These are phyloP conservation scores for Fusarium sp. DNA, from an alignment of 2,329 filamentous ascomycete genomes.

Conservation along the genomic window DNA sequence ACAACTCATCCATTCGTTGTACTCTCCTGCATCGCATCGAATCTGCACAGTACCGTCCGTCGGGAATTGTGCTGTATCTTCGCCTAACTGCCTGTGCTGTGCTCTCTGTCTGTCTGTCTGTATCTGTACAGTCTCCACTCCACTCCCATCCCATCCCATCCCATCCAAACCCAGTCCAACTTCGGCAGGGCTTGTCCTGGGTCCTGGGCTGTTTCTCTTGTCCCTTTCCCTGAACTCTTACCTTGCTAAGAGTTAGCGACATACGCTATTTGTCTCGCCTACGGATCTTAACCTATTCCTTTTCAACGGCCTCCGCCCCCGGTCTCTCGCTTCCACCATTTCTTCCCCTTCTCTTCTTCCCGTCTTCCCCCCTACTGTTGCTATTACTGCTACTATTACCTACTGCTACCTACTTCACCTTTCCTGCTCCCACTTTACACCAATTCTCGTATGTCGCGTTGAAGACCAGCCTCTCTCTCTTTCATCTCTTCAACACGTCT, in stretches of 20 bases:
- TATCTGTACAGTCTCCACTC: conserved; percentile 9
- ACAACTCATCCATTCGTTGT: conserved; percentile 13
- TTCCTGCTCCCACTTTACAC: conserved; percentile 22
- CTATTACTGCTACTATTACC: conserved; percentile 3
- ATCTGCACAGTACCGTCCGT: conserved; percentile 22
- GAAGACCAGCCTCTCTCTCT: conserved; percentile 22
- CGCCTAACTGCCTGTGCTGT: background rate
- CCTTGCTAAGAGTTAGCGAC: conserved; percentile 34
- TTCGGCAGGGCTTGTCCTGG: conserved; percentile 19
- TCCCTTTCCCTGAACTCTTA: conserved; percentile 10
- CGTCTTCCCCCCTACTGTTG: conserved; percentile 13
- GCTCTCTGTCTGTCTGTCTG: background rate
- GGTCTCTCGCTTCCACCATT: conserved; percentile 34
- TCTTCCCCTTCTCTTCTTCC: conserved; percentile 27
- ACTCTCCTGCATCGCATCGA: conserved; percentile 22
- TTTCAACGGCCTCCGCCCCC: conserved; percentile 47
- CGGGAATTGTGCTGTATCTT: conserved; percentile 20
- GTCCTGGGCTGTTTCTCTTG: conserved; percentile 10
- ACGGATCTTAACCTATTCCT: conserved; percentile 28
- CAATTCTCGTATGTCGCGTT: conserved; percentile 39
- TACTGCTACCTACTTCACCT: background rate
- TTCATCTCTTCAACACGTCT: conserved; percentile 24
- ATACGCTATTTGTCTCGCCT: conserved; percentile 32
- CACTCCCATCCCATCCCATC: background rate
- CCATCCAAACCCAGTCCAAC: conserved; percentile 1